Percentiles rank a stretch among this genome's conserved stretches.
Conservation (phyloP, 169 alveolate genomes). For the Theileria orientalis region DNA sequence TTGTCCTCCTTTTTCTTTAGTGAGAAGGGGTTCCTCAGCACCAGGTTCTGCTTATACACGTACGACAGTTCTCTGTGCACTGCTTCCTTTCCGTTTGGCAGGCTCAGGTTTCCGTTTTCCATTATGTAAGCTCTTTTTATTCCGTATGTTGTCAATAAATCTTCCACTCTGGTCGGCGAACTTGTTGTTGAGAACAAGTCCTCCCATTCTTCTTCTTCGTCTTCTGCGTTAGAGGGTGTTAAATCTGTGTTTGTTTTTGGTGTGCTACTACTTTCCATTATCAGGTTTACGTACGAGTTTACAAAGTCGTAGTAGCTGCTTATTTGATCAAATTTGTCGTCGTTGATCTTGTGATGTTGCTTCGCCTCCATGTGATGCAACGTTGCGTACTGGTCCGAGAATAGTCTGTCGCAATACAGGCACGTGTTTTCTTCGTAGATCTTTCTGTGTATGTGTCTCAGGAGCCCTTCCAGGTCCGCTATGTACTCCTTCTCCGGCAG, state of each 20-base stretch:
- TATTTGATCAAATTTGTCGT: conserved; percentile 50
- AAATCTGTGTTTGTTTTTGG: background rate
- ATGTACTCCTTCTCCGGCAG: conserved; percentile 73
- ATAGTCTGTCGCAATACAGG: conserved; percentile 64
- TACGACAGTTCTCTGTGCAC: conserved; percentile 80
- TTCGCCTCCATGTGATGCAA: conserved; percentile 73
- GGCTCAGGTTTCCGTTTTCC: conserved; percentile 75
- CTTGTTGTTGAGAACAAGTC: conserved; percentile 57
- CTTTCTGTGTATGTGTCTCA: conserved; percentile 66
- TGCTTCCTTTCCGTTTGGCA: conserved; percentile 85
- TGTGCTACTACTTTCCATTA: background rate
- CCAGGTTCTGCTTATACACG: conserved; percentile 77
- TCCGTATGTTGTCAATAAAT: conserved; percentile 32
- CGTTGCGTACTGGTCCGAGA: conserved; percentile 67
- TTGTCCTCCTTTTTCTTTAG: conserved; percentile 16
- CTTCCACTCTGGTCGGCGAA: conserved; percentile 24
- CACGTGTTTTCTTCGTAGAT: conserved; percentile 67
- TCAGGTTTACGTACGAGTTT: conserved; percentile 30
- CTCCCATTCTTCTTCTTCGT: conserved; percentile 75
- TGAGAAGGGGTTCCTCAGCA: conserved; percentile 18
- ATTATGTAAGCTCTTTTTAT: conserved; percentile 63
- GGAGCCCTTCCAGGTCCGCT: conserved; percentile 58
- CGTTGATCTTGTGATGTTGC: conserved; percentile 67
- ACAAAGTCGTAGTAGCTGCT: conserved; percentile 59
- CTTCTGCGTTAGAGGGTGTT: conserved; percentile 17